Conservation (phyloP, 768 basidiomycete genomes). For the Epithele typhae region DNA sequence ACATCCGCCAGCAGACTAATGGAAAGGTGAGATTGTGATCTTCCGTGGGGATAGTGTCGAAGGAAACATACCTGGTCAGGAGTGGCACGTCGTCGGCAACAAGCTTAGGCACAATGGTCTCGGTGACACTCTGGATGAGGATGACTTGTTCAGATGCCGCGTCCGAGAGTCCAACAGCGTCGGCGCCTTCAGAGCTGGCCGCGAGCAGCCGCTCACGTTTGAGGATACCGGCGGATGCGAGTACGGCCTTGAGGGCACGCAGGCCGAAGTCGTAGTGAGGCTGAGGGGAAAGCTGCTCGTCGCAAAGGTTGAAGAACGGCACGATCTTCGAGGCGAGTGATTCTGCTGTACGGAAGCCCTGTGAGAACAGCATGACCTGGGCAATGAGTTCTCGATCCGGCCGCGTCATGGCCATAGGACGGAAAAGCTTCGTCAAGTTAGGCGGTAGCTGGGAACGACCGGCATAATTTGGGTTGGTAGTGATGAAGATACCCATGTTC, state of each 20-base stretch:
- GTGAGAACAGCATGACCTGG: slow-evolving; percentile 99
- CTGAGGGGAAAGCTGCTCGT: slow-evolving; percentile 94
- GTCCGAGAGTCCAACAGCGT: slow-evolving; percentile 59
- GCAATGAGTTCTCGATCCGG: slow-evolving; percentile 98
- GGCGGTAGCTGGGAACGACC: slow-evolving; percentile 90
- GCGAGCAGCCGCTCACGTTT: slow-evolving; percentile 82
- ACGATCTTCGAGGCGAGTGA: slow-evolving; percentile 97
- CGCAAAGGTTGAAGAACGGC: slow-evolving; percentile 98
- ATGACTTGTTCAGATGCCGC: slow-evolving; percentile 88
- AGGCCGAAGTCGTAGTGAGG: slow-evolving; percentile 99
- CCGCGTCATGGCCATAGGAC: slow-evolving; percentile 98
- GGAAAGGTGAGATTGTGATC: too few relatives aligned
- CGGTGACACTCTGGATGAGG: slow-evolving; percentile 95
- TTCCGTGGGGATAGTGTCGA: neutral
- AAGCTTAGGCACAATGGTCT: slow-evolving; percentile 97
- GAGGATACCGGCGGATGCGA: slow-evolving; percentile 95
- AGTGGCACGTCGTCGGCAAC: slow-evolving; percentile 97
- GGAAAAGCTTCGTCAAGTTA: slow-evolving; percentile 88
- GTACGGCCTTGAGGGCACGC: slow-evolving; percentile 93
- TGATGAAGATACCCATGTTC: slow-evolving; percentile 98
- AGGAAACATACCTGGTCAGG: slow-evolving; percentile 72
- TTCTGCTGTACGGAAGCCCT: slow-evolving; percentile 98
- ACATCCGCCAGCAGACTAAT: slow-evolving; percentile 88
- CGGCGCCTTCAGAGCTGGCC: slow-evolving; percentile 35
- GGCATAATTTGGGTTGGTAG: slow-evolving; percentile 98